Percentiles rank a stretch among this genome's conserved stretches.
phyloP scores from a whole-genome alignment of 495 filamentous ascomycete genomes.

The Trichoderma virens region DNA sequence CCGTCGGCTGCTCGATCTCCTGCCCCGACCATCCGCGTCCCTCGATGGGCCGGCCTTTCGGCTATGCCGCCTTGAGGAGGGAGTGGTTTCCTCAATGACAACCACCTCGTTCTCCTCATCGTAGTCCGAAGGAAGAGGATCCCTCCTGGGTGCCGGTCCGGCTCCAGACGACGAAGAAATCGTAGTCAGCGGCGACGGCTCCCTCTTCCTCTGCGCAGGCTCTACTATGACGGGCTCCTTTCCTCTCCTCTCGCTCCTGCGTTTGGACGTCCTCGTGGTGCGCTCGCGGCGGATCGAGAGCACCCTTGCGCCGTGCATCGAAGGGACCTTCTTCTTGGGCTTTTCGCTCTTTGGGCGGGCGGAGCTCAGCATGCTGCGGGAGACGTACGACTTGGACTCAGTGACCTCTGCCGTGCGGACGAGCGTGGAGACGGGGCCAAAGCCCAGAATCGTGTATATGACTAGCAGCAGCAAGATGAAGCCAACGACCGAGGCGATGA shows the following conservation, averaged over 20 bases:
- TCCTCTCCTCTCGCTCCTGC: conserved; percentile 7
- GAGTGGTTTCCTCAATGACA: conserved; percentile 37
- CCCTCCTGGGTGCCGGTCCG: conserved; percentile 18
- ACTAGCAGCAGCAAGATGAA: conserved; percentile 73
- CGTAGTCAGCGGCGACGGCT: conserved; percentile 18
- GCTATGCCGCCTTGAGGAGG: conserved; percentile 25
- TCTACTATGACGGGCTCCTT: conserved; percentile 23
- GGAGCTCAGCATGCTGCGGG: conserved; percentile 17
- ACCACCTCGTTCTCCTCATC: conserved; percentile 34
- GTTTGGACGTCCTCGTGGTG: conserved; percentile 13
- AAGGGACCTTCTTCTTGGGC: conserved; percentile 4
- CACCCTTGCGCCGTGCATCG: conserved; percentile 21
- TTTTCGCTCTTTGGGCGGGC: not conserved
- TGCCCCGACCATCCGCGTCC: not conserved
- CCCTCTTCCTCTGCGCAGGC: not conserved
- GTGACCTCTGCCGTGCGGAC: conserved; percentile 16
- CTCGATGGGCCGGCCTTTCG: conserved; percentile 24
- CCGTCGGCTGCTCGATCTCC: not conserved
- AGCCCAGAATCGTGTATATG: conserved; percentile 57
- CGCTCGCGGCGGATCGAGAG: conserved; percentile 28
- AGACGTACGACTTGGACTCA: conserved; percentile 29
- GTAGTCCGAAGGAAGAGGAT: conserved; percentile 14
- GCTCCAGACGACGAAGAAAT: conserved; percentile 29
- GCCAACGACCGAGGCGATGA: conserved; percentile 74
- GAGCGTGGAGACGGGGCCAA: conserved; percentile 25